Conservation (phyloP, 495 filamentous ascomycete genomes). For the Lentithecium fluviatile region DNA sequence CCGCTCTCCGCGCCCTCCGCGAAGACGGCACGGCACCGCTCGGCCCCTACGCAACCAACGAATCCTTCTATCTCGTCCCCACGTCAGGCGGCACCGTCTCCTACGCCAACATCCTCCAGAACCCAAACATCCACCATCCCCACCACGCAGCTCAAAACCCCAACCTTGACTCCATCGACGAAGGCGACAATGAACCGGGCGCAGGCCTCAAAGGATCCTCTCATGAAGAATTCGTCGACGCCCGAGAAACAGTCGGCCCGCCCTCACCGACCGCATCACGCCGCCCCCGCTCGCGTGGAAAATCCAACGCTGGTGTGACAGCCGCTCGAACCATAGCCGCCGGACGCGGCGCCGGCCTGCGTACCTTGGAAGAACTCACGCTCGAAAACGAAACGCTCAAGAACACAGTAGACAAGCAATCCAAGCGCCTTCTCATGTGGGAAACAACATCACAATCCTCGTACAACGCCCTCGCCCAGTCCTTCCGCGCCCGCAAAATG, state of each 20-base stretch:
- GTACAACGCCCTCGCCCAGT: conserved; percentile 76
- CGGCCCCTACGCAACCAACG: conserved; percentile 54
- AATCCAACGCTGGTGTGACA: conserved; percentile 2
- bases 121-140: conserved; percentile 63
- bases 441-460: conserved; percentile 81
- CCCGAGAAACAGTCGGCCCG: conserved; percentile 63
- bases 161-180: conserved; percentile 44
- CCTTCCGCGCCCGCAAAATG: conserved; percentile 56
- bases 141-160: conserved; percentile 48
- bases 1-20: conserved; percentile 69
- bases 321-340: conserved; percentile 33
- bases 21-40: conserved; percentile 47
- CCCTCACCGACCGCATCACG: conserved; percentile 51
- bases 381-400: conserved; percentile 77
- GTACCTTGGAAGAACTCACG: conserved; percentile 77
- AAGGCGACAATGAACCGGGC: conserved; percentile 60
- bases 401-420: conserved; percentile 72
- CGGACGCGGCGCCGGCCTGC: conserved; percentile 44
- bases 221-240: conserved; percentile 72
- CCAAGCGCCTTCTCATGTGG: conserved; percentile 75
- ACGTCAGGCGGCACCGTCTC: conserved; percentile 82
- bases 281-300: conserved; percentile 4
- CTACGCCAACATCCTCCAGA: conserved; percentile 81
- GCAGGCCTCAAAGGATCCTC: conserved; percentile 23
- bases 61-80: conserved; percentile 95